Conservation (phyloP, 306 rosid genomes). For the Citrullus mucosospermus region DNA sequence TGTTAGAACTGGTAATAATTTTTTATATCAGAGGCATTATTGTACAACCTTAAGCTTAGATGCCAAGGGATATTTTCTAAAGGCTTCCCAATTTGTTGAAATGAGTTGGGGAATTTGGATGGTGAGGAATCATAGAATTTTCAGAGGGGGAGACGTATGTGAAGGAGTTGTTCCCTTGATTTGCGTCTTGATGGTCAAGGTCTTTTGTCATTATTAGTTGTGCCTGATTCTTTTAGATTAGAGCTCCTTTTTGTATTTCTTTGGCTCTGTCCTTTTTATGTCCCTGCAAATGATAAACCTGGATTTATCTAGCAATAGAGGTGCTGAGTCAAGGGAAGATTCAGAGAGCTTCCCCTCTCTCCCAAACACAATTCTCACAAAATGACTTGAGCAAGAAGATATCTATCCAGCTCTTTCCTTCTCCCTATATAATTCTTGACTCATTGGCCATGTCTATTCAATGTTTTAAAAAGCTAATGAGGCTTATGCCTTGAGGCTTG, state of each 20-base stretch:
- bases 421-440: too few relatives aligned
- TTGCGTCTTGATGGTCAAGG: background rate
- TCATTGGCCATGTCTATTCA: too few relatives aligned
- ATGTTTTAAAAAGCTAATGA: too few relatives aligned
- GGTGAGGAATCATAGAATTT: background rate
- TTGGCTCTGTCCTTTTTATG: background rate
- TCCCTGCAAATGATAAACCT: too few relatives aligned
- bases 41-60: background rate
- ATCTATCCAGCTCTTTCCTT: too few relatives aligned
- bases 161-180: background rate
- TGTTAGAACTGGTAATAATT: background rate
- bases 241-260: background rate
- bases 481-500: too few relatives aligned
- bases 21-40: background rate
- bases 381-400: too few relatives aligned
- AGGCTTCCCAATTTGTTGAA: background rate
- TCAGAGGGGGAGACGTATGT: background rate
- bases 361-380: too few relatives aligned
- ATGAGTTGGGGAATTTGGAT: background rate
- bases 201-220: background rate
- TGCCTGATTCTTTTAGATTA: background rate
- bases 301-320: too few relatives aligned
- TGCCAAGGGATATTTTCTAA: background rate
- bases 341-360: too few relatives aligned
- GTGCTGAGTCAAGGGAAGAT: too few relatives aligned